Conservation (phyloP, 352 stramenopile species). For the Pythium folliculosum region DNA sequence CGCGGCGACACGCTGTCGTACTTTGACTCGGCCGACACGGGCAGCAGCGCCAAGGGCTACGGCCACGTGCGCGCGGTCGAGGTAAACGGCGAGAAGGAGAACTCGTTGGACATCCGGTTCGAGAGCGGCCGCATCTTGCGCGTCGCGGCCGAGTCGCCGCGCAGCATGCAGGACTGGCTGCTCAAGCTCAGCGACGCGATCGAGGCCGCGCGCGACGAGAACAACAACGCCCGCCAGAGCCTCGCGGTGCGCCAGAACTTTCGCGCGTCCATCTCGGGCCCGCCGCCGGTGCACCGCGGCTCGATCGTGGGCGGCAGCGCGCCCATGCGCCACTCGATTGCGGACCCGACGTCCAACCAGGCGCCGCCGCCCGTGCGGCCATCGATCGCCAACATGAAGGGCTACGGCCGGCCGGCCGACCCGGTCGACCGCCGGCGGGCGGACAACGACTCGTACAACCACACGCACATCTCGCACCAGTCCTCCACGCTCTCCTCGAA, state of each 20-base stretch:
- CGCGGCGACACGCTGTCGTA: slow-evolving; percentile 81
- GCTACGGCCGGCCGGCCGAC: slow-evolving; percentile 2
- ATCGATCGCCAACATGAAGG: slow-evolving; percentile 25
- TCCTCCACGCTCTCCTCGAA: slow-evolving; percentile 41
- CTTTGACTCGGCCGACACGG: slow-evolving; percentile 78
- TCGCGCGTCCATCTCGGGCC: slow-evolving; percentile 37
- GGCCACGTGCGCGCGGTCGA: slow-evolving; percentile 76
- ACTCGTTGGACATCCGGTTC: slow-evolving; percentile 77
- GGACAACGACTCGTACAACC: slow-evolving; percentile 24
- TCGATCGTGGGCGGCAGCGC: slow-evolving; percentile 25
- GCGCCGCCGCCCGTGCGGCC: slow-evolving; percentile 4
- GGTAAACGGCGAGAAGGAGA: slow-evolving; percentile 57
- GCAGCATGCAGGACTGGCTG: slow-evolving; percentile 78
- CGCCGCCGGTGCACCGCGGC: slow-evolving; percentile 27
- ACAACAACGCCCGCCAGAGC: slow-evolving; percentile 63
- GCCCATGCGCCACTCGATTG: slow-evolving; percentile 53
- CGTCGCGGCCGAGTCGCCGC: slow-evolving; percentile 59
- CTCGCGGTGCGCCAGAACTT: slow-evolving; percentile 44
- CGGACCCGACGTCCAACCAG: slow-evolving; percentile 7
- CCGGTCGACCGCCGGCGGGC: slow-evolving; percentile 18
- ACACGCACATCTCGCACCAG: slow-evolving; percentile 11
- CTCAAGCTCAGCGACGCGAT: slow-evolving; percentile 73
- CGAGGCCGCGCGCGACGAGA: slow-evolving; percentile 52
- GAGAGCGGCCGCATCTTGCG: slow-evolving; percentile 73
- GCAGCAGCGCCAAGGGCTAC: slow-evolving; percentile 75